Conservation (phyloP, 495 filamentous ascomycete species). For the Polyplosphaeria fusca region DNA sequence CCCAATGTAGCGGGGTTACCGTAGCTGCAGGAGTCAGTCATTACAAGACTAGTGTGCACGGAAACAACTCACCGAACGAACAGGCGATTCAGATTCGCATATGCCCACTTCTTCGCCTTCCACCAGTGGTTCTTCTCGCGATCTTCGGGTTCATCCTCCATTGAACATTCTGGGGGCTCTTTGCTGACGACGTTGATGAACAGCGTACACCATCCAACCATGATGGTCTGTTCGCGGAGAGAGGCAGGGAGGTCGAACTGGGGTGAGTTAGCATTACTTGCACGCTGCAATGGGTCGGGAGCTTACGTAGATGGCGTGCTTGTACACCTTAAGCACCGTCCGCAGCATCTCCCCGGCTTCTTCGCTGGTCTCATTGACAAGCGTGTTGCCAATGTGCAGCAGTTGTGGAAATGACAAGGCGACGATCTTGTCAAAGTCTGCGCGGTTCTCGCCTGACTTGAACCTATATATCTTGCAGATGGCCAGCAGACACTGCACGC, state of each 20-base stretch:
- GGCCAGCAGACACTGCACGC: slow-evolving; percentile 87
- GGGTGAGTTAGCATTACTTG: slow-evolving; percentile 32
- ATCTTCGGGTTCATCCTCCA: slow-evolving; percentile 80
- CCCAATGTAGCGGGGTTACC: slow-evolving; percentile 73
- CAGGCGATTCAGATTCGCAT: slow-evolving; percentile 91
- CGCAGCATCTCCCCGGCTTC: slow-evolving; percentile 97
- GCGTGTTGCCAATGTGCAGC: slow-evolving; percentile 75
- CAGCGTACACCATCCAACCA: slow-evolving; percentile 91
- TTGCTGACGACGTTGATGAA: slow-evolving; percentile 89
- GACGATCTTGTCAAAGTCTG: slow-evolving; percentile 91
- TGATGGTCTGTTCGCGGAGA: slow-evolving; percentile 72
- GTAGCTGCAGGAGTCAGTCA: slow-evolving; percentile 56
- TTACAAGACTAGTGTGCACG: slow-evolving; percentile 7
- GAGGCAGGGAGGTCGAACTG: slow-evolving; percentile 82
- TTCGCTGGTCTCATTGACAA: slow-evolving; percentile 83
- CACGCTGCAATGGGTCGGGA: not conserved
- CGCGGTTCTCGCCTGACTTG: slow-evolving; percentile 76
- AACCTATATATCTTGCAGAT: slow-evolving; percentile 93
- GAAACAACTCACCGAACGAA: slow-evolving; percentile 71
- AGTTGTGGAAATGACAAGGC: slow-evolving; percentile 88
- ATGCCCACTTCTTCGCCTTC: slow-evolving; percentile 99
- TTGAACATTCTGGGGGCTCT: slow-evolving; percentile 69
- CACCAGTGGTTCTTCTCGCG: slow-evolving; percentile 95
- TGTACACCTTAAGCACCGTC: slow-evolving; percentile 90
- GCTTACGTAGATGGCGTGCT: slow-evolving; percentile 94